Evolutionary conservation across 768 basidiomycete species (phyloP).

Genomic region (Russula griseocarnosa): DNA sequence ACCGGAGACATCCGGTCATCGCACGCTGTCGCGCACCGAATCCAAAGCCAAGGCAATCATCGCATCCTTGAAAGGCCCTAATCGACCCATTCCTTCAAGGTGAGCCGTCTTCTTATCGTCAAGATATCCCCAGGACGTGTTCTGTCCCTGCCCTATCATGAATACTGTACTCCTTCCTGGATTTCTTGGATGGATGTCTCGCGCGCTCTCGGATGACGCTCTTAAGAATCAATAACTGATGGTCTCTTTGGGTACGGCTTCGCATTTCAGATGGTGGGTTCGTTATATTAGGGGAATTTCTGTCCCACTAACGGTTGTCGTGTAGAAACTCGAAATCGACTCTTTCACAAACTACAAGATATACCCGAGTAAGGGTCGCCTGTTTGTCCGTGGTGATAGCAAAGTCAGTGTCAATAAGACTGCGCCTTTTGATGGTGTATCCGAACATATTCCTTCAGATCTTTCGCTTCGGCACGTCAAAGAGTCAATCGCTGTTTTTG

Average conservation of each 20-base stretch:
- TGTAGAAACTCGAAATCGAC: conserved; percentile 96
- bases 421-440: background rate
- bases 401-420: conserved; percentile 55
- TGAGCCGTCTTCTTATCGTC: conserved; percentile 43
- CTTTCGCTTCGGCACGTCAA: conserved; percentile 92
- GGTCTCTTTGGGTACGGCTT: conserved; percentile 14
- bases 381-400: conserved; percentile 93
- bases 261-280: conserved; percentile 31
- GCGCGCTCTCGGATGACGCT: conserved; percentile 25
- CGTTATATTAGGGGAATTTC: background rate
- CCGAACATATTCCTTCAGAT: conserved; percentile 46
- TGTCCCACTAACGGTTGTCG: conserved; percentile 32
- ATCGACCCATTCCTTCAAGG: conserved; percentile 48
- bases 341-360: conserved; percentile 96
- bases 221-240: conserved; percentile 19
- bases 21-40: background rate
- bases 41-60: background rate
- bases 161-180: conserved; percentile 24
- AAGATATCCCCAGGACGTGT: conserved; percentile 20
- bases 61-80: conserved; percentile 31
- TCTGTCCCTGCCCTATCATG: conserved; percentile 1
- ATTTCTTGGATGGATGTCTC: conserved; percentile 29
- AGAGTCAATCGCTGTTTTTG: conserved; percentile 93
- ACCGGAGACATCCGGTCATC: conserved; percentile 21
- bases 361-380: conserved; percentile 96